phyloP scores from a whole-genome alignment of 805 yeast species.

The Candida rishiriensis region DNA sequence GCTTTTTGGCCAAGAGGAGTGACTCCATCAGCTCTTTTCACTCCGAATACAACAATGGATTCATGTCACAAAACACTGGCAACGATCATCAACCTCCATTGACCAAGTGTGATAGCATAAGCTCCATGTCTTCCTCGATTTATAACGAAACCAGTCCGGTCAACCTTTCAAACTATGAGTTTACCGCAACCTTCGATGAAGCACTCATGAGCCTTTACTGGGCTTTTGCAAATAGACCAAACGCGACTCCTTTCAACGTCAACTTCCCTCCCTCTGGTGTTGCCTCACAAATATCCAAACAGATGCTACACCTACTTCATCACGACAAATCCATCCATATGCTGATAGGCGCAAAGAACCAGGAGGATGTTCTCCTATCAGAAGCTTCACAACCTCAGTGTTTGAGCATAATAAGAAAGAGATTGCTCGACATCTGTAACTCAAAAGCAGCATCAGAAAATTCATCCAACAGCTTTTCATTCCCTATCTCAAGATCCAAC shows the following conservation, averaged over 20 bases:
- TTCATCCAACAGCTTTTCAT: slow-evolving; percentile 11
- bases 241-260: slow-evolving; percentile 63
- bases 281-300: slow-evolving; percentile 54
- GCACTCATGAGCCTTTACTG: slow-evolving; percentile 45
- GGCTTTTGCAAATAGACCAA: slow-evolving; percentile 49
- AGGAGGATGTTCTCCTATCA: slow-evolving; percentile 24
- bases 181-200: slow-evolving; percentile 39
- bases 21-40: slow-evolving; percentile 16
- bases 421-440: slow-evolving; percentile 30
- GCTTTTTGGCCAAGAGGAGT: slow-evolving; percentile 11
- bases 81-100: slow-evolving; percentile 4
- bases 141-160: slow-evolving; percentile 18
- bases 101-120: slow-evolving; percentile 19
- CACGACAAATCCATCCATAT: slow-evolving; percentile 18
- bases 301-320: slow-evolving; percentile 35
- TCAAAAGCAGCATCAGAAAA: slow-evolving; percentile 12
- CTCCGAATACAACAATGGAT: slow-evolving; percentile 11
- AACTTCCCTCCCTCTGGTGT: slow-evolving; percentile 66
- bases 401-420: slow-evolving; percentile 28
- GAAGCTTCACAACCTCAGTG: slow-evolving; percentile 22
- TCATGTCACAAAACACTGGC: slow-evolving; percentile 1
- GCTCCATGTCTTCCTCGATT: slow-evolving; percentile 19
- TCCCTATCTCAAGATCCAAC: slow-evolving; percentile 22
- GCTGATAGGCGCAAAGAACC: slow-evolving; percentile 20
- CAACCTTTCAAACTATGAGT: slow-evolving; percentile 23